Evolutionary conservation across 1,284 basidiomycete genomes (phyloP), one percentile per base, ranked within the genome.

Genomic region (Austroboletus novae-zelandiae): DNA sequence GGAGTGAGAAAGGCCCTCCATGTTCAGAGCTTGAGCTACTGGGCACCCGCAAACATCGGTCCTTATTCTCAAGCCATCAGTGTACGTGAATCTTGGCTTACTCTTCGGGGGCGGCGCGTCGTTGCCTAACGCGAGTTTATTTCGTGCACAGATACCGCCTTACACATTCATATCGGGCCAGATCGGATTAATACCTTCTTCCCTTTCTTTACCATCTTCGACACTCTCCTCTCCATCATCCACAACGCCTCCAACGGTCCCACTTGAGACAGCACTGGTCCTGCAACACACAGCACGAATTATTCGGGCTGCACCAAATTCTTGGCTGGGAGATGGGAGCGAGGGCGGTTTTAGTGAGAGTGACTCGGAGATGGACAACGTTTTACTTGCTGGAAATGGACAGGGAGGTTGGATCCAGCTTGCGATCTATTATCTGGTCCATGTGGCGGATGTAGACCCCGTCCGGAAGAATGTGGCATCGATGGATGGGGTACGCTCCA

Each of bases 1-100:
- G 60, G 54, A 9, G 48, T 65, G 4, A 76, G 94, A 31, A 81
- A 81, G 47, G 86, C 89, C 0, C 74, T 99, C 32, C 97, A 99
- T 65, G 95, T 99, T 0, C 97, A 99, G 70, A 83, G 93, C 14
- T 68, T 96, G 47, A 96, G 93, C 65, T 98, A 98, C 67, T 99
- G 97, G 97, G 96, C 96, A 15, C 94, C 97, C 9, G 96, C 97
- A 3, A 99, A 98, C 67, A 99, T 99, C 50, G 97, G 97, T 0
- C 97, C 97, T 2, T 99, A 99, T 69, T 96, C 94, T 1, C 97
- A 99, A 71, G 89, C 92, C 8, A 81, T 98, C 47, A 77, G 78
- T 47, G 91, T 93, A 54, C 61, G 84, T 73, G 43, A 37, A 39
- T 42, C 4, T 31, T 30, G 18, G 13, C 57, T 8, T 32, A 29